Conservation (phyloP, 805 yeast genomes). For the Lipomyces anomalus region DNA sequence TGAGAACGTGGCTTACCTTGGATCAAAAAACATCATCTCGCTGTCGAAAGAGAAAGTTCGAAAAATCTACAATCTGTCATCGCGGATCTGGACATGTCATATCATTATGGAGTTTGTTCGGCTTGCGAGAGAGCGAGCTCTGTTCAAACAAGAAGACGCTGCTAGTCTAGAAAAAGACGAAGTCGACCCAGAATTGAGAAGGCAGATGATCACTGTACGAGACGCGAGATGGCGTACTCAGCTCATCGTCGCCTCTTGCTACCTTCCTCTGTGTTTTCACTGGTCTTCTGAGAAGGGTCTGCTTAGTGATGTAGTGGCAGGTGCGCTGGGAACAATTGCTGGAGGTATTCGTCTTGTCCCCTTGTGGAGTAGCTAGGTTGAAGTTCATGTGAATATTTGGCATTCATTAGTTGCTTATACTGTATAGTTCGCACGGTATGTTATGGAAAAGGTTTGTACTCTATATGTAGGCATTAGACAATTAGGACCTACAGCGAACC, state of each 20-base stretch:
- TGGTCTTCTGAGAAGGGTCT: conserved; percentile 38
- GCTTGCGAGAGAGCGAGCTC: conserved; percentile 15
- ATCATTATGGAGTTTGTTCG: conserved; percentile 34
- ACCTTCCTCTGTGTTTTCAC: conserved; percentile 40
- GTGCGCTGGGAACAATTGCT: conserved; percentile 37
- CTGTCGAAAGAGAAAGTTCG: conserved; percentile 28
- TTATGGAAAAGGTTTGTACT: no score
- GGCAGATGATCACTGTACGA: background rate
- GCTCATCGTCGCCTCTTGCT: conserved; percentile 35
- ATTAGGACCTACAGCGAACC: no score
- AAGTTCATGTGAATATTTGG: background rate
- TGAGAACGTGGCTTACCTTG: conserved; percentile 39
- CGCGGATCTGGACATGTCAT: conserved; percentile 38
- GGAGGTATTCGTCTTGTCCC: conserved; percentile 26
- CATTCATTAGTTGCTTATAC: no score
- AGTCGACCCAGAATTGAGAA: background rate
- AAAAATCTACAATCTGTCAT: conserved; percentile 35
- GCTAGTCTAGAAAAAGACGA: conserved; percentile 1
- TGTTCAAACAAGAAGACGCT: background rate
- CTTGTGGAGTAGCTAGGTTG: no score
- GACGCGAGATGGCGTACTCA: conserved; percentile 22
- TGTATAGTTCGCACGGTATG: no score
- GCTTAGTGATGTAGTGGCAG: conserved; percentile 33
- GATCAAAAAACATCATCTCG: conserved; percentile 34
- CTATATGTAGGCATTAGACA: no score